Percentiles rank a stretch among this genome's conserved stretches.
phyloP scores from a whole-genome alignment of 23 red algal species.

The Pyropia yezoensis region DNA sequence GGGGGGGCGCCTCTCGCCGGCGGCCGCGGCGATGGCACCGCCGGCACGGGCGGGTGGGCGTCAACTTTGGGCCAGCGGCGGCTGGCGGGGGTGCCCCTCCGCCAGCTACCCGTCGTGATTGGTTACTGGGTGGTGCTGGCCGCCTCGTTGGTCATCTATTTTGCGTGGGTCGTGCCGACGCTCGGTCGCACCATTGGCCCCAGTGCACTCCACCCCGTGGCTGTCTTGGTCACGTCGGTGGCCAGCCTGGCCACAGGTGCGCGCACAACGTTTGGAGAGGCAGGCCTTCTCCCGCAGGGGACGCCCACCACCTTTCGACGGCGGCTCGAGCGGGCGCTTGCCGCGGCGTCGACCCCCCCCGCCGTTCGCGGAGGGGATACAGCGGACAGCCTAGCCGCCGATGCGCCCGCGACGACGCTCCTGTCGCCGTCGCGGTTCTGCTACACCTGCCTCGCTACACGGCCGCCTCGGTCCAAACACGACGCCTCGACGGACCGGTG shows the following conservation, averaged over 20 bases:
- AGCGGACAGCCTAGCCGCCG: no score
- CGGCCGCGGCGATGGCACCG: not conserved
- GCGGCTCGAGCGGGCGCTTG: constrained; percentile 14
- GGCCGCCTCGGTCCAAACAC: constrained; percentile 57
- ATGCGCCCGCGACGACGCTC: not conserved
- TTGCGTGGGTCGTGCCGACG: not conserved
- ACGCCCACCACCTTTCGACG: constrained; percentile 7
- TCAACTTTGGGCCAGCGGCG: not conserved
- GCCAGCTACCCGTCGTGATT: constrained; percentile 18
- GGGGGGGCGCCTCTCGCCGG: not conserved
- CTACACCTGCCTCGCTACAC: constrained; percentile 30
- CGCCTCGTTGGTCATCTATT: constrained; percentile 4
- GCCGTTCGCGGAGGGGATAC: no score
- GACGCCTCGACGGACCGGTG: constrained; percentile 29
- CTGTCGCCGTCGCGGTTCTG: constrained; percentile 39
- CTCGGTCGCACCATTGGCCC: not conserved
- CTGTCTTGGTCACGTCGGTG: not conserved
- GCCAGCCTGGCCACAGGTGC: constrained; percentile 7
- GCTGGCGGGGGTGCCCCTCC: not conserved
- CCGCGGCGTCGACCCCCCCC: not conserved
- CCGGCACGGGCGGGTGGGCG: not conserved
- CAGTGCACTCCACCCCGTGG: constrained; percentile 3
- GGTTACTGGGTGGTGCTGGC: constrained; percentile 34
- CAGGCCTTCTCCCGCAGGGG: constrained; percentile 26
- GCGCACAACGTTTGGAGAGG: constrained; percentile 26